Evolutionary conservation across 2,329 filamentous ascomycete genomes (phyloP).

Genomic region (Aspergillus sp.): DNA sequence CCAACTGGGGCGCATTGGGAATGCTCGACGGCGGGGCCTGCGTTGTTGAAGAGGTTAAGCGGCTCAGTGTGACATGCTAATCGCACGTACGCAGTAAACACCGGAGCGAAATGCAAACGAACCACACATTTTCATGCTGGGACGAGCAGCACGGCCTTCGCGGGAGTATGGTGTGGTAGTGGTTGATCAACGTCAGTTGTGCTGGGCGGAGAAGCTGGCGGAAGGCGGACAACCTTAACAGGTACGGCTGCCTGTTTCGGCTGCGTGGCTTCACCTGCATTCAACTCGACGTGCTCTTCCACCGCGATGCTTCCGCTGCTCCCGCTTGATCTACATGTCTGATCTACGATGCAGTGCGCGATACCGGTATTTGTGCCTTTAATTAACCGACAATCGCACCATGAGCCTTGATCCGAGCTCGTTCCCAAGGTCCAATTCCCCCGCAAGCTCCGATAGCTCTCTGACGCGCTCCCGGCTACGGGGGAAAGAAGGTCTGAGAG

Average conservation of each 20-base stretch:
- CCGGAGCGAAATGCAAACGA: background rate
- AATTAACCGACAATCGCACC: constrained; percentile 32
- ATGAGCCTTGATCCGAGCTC: constrained; percentile 45
- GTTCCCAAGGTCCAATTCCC: constrained; percentile 57
- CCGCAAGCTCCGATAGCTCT: constrained; percentile 83
- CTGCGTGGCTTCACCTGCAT: constrained; percentile 16
- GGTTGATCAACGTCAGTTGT: background rate
- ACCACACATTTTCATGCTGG: background rate
- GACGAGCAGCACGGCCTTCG: background rate
- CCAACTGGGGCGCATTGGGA: constrained; percentile 11
- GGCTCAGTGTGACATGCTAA: constrained; percentile 1
- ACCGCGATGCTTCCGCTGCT: constrained; percentile 8
- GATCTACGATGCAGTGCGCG: constrained; percentile 37
- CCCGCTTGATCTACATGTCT: constrained; percentile 23
- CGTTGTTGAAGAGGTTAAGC: background rate
- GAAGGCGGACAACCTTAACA: constrained; percentile 1
- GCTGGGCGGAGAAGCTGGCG: constrained; percentile 3
- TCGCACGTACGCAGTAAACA: background rate
- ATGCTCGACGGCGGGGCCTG: background rate
- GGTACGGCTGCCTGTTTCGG: constrained; percentile 5
- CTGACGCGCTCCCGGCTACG: constrained; percentile 74
- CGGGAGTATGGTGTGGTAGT: background rate
- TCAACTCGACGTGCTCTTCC: constrained; percentile 7
- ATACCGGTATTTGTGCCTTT: constrained; percentile 18
- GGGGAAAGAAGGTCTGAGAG: constrained; percentile 68